phyloP scores from a whole-genome alignment of 2,329 filamentous ascomycete genomes.

The Fusarium sp. region DNA sequence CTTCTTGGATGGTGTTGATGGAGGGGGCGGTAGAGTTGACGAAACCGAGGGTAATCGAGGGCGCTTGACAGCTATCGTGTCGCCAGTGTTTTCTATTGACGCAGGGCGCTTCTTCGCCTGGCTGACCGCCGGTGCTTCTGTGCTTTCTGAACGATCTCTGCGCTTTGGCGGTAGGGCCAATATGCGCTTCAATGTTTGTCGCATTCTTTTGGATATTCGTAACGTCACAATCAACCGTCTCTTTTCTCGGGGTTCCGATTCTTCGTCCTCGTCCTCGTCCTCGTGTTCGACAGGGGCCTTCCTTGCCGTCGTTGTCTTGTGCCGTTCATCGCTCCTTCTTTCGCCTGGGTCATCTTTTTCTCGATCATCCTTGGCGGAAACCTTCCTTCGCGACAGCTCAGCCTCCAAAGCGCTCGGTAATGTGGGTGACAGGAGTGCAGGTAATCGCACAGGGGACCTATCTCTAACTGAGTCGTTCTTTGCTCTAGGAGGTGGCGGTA shows the following conservation, averaged over 20 bases:
- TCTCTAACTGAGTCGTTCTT: constrained; percentile 55
- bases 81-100: constrained; percentile 53
- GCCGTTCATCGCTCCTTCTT: constrained; percentile 37
- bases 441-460: constrained; percentile 56
- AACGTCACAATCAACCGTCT: constrained; percentile 59
- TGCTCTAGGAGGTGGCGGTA: constrained; percentile 42
- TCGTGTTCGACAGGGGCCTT: constrained; percentile 49
- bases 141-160: constrained; percentile 52
- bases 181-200: constrained; percentile 60
- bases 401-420: constrained; percentile 65
- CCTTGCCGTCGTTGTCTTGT: constrained; percentile 39
- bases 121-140: constrained; percentile 53
- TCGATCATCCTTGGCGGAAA: constrained; percentile 43
- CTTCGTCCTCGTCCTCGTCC: constrained; percentile 53
- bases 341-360: constrained; percentile 39
- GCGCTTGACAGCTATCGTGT: constrained; percentile 55
- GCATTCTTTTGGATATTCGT: constrained; percentile 62
- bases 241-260: constrained; percentile 40
- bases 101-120: constrained; percentile 64
- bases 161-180: constrained; percentile 58
- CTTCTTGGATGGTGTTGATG: constrained; percentile 66
- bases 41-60: constrained; percentile 59
- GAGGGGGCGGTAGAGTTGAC: constrained; percentile 54
- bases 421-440: constrained; percentile 67
- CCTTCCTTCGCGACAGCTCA: constrained; percentile 52